Conservation (phyloP, 2,329 filamentous ascomycete species). For the Alternaria metachromatica region DNA sequence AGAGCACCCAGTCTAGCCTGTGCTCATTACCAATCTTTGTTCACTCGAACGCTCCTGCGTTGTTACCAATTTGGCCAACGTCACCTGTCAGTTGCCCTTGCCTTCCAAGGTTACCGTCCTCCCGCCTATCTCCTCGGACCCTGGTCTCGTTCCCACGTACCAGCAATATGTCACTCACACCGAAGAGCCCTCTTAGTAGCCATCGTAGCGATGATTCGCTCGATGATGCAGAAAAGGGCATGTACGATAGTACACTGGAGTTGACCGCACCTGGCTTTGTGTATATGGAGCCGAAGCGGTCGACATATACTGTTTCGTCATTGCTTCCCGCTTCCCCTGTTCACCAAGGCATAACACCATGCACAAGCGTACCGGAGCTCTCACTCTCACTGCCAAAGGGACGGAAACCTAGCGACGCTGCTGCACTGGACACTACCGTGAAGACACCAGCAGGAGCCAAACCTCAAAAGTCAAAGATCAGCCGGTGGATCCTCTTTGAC, state of each 20-base stretch:
- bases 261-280: conserved; percentile 35
- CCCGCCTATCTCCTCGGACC: neutral
- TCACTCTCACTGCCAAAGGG: conserved; percentile 30
- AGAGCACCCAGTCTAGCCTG: conserved; percentile 8
- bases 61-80: neutral
- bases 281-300: conserved; percentile 29
- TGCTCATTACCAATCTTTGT: conserved; percentile 17
- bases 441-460: conserved; percentile 20
- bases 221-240: conserved; percentile 44
- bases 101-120: neutral
- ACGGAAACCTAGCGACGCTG: conserved; percentile 24
- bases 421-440: conserved; percentile 18
- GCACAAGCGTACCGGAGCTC: conserved; percentile 42
- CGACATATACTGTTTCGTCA: conserved; percentile 14
- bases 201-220: conserved; percentile 31
- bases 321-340: conserved; percentile 35
- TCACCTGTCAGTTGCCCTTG: neutral
- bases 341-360: conserved; percentile 44
- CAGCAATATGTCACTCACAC: conserved; percentile 31
- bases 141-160: conserved; percentile 3
- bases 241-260: conserved; percentile 34
- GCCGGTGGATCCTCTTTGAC: conserved; percentile 39
- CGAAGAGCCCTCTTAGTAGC: conserved; percentile 21
- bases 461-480: conserved; percentile 30
- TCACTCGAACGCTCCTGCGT: conserved; percentile 2